Base-by-base conservation (phyloP, 2,329 filamentous ascomycete genomes). In the Zalaria obscura region DNA sequence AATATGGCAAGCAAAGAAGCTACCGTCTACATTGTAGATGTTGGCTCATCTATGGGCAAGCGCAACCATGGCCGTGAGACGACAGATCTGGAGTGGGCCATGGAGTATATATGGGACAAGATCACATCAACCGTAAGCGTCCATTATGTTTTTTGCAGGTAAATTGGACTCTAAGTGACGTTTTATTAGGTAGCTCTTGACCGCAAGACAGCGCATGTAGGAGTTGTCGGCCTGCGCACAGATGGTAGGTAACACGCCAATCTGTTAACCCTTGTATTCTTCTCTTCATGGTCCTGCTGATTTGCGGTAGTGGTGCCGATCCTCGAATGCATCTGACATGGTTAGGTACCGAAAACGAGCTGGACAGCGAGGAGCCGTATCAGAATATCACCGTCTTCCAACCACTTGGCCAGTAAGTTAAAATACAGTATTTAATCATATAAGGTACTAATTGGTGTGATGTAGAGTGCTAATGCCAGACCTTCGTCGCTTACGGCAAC, bases 51-150 rank as follows among this genome's bases (percentile, higher is more conserved):
- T n/a, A 95, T 93, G 83, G 80, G 72, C 44, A 69, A 82, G 56
- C 73, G 69, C 52, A 75, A 77, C 51, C 71, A 76, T 63, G 85
- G 81, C 26, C 78, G 91, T 50, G 58, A 67, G 18, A 75, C 89
- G 58, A 81, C 81, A 3, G 83, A 96, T 58, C 73, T 98, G 11
- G 85, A 95, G 46, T 98, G 81, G 77, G 76, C 78, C 38, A 79
- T 96, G 76, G 76, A 77, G 47, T 98, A 94, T 63, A 75, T 96
- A 39, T 98, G 89, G 88, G 89, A 96, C 68, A 91, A 84, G 58
- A 83, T 93, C 50, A 80, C 80, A 4, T 76, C 75, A 5, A 85
- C 79, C 3, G 80, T 86, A 61, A 62, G 72, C 36, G 33, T 4
- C 27, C n/a, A 18, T 18, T 3, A 9, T 59, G 59, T 27, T 41